phyloP scores from a whole-genome alignment of 1,284 basidiomycete species.

The Peniophora sp. region DNA sequence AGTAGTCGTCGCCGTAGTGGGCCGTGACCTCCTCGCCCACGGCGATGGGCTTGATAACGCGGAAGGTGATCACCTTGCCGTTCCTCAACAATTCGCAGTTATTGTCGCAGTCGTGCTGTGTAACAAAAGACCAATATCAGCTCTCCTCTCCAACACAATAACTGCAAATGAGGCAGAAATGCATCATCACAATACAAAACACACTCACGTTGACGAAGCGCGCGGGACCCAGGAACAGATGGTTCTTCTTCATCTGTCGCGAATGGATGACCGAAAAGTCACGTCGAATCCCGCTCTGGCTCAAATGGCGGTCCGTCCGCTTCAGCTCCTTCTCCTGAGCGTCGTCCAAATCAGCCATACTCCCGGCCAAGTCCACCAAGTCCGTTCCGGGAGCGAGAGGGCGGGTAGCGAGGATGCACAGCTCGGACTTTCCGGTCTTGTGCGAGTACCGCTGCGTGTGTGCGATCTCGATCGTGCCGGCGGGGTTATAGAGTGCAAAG shows the following conservation, averaged over 20 bases:
- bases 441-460: slow-evolving; percentile 80
- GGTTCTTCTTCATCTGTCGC: slow-evolving; percentile 85
- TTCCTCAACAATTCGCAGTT: slow-evolving; percentile 85
- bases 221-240: slow-evolving; percentile 87
- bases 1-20: slow-evolving; percentile 80
- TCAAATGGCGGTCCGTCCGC: slow-evolving; percentile 50
- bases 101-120: slow-evolving; percentile 84
- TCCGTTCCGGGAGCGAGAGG: slow-evolving; percentile 62
- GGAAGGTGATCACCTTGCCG: slow-evolving; percentile 85
- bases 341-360: slow-evolving; percentile 77
- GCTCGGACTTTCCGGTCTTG: slow-evolving; percentile 82
- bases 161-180: not conserved
- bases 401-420: slow-evolving; percentile 83
- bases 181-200: slow-evolving; percentile 4
- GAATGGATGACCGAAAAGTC: slow-evolving; percentile 92
- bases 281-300: slow-evolving; percentile 66
- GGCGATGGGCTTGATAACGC: slow-evolving; percentile 72
- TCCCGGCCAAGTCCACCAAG: slow-evolving; percentile 78
- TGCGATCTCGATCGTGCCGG: slow-evolving; percentile 79
- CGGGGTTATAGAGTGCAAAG: slow-evolving; percentile 75
- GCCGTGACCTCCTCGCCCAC: slow-evolving; percentile 84
- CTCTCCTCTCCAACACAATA: too few species aligned
- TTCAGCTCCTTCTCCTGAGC: slow-evolving; percentile 79
- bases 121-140: slow-evolving; percentile 13
- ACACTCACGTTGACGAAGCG: slow-evolving; percentile 85